Percentiles rank a stretch among this genome's conserved stretches.
These are phyloP conservation scores for Paecilomyces variotii DNA, from an alignment of 2,329 filamentous ascomycete genomes.

Conservation along the genomic window DNA sequence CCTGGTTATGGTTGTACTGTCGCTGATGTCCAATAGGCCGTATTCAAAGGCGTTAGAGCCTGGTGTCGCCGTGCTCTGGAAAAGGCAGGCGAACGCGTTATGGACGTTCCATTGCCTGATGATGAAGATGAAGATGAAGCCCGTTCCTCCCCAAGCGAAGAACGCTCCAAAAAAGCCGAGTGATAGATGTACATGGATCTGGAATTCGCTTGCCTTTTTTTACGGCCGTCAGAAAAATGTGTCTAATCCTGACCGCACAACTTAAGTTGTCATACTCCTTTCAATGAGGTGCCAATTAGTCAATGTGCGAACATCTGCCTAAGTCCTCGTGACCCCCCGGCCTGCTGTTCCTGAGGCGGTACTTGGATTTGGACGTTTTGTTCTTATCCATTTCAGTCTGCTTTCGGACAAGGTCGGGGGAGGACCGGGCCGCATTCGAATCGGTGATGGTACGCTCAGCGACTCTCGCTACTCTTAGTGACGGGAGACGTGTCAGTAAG, in stretches of 20 bases:
- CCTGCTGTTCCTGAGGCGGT: constrained; percentile 16
- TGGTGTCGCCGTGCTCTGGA: constrained; percentile 67
- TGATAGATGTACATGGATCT: constrained; percentile 8
- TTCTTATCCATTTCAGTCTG: constrained; percentile 15
- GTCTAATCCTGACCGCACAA: constrained; percentile 55
- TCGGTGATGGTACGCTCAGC: constrained; percentile 11
- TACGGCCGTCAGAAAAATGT: constrained; percentile 1
- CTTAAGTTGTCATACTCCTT: constrained; percentile 88
- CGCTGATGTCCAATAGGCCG: constrained; percentile 45
- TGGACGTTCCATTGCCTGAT: constrained; percentile 57
- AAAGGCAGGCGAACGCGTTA: constrained; percentile 67
- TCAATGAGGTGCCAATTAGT: constrained; percentile 91
- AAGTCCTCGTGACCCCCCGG: constrained; percentile 27
- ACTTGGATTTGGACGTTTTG: constrained; percentile 23
- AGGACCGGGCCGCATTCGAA: constrained; percentile 19
- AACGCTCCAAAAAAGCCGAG: constrained; percentile 20
- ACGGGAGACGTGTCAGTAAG: neutral
- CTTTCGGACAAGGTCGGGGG: constrained; percentile 20
- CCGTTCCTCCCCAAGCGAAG: constrained; percentile 11
- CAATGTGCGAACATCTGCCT: constrained; percentile 76
- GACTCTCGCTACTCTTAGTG: neutral
- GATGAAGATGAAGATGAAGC: constrained; percentile 53
- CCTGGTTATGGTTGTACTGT: neutral
- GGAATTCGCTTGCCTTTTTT: neutral
- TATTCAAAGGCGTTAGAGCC: constrained; percentile 72